phyloP scores from a whole-genome alignment of 1,284 basidiomycete species.

The Neolentinus lepideus region DNA sequence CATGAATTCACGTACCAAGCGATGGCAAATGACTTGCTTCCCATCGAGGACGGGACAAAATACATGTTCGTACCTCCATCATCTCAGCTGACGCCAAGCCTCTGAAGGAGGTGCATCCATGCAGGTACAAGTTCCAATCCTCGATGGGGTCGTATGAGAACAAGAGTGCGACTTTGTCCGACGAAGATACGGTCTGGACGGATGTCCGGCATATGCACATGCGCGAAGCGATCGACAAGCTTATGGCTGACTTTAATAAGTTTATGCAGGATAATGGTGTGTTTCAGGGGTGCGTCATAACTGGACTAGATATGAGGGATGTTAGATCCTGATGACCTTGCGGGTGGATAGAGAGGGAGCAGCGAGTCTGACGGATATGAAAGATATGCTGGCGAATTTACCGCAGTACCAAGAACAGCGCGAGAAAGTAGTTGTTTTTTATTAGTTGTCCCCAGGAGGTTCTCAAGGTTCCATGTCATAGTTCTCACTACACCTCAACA shows the following conservation, averaged over 20 bases:
- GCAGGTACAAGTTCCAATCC: constrained; percentile 83
- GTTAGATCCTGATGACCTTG: constrained; percentile 2
- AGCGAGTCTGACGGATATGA: constrained; percentile 93
- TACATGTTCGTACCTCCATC: constrained; percentile 64
- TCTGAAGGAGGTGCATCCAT: neutral
- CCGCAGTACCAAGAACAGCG: constrained; percentile 95
- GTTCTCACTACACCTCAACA: constrained; percentile 94
- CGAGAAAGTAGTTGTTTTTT: constrained; percentile 90
- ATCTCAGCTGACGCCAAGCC: neutral
- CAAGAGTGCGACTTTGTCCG: constrained; percentile 78
- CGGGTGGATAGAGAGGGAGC: constrained; percentile 54
- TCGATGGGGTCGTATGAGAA: constrained; percentile 81
- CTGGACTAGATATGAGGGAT: neutral
- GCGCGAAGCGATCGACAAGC: constrained; percentile 95
- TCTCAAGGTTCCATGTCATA: too few species aligned
- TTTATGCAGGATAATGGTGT: constrained; percentile 93
- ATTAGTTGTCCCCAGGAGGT: too few species aligned
- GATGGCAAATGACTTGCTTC: constrained; percentile 93
- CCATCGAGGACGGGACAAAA: constrained; percentile 78
- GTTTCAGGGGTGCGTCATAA: constrained; percentile 63
- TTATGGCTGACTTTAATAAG: constrained; percentile 92
- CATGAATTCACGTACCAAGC: constrained; percentile 99
- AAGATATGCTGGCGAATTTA: constrained; percentile 95
- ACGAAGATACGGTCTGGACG: constrained; percentile 88
- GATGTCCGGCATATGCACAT: constrained; percentile 96